Conservation (phyloP, 2,329 filamentous ascomycete genomes). For the Penicillium expansum region DNA sequence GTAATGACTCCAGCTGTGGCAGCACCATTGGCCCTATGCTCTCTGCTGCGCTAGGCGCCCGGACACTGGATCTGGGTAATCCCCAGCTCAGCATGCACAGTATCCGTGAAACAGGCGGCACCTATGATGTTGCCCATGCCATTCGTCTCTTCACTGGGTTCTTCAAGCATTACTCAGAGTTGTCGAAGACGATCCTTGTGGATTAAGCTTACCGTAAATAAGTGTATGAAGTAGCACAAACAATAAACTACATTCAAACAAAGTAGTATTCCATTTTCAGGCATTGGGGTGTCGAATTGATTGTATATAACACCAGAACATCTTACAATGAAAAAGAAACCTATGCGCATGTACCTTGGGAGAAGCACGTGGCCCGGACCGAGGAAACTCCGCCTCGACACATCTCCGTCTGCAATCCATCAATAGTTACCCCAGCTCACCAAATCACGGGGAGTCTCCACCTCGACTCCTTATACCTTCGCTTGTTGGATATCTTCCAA, state of each 20-base stretch:
- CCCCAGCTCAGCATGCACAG: conserved; percentile 96
- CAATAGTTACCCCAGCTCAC: conserved; percentile 2
- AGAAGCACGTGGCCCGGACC: conserved; percentile 22
- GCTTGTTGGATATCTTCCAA: conserved; percentile 26
- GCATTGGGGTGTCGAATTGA: neutral
- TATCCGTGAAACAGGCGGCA: conserved; percentile 88
- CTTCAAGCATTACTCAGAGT: conserved; percentile 75
- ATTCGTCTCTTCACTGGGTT: conserved; percentile 85
- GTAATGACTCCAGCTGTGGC: conserved; percentile 91
- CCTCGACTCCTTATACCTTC: conserved; percentile 2
- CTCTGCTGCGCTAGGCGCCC: conserved; percentile 76
- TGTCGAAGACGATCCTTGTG: conserved; percentile 80
- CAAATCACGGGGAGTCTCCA: conserved; percentile 9
- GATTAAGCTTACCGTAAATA: conserved; percentile 54
- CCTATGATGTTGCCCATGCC: conserved; percentile 81
- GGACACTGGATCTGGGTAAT: conserved; percentile 90
- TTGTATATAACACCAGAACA: neutral
- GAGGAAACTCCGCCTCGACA: conserved; percentile 16
- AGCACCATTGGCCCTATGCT: conserved; percentile 98
- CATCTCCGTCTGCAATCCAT: neutral
- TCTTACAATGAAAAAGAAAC: neutral
- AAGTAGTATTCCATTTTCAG: neutral
- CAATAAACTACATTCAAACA: neutral
- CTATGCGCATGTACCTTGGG: neutral
- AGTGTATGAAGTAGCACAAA: neutral